Conservation (phyloP, 176 grass and related monocot genomes). For the Tillandsia fasciculata region DNA sequence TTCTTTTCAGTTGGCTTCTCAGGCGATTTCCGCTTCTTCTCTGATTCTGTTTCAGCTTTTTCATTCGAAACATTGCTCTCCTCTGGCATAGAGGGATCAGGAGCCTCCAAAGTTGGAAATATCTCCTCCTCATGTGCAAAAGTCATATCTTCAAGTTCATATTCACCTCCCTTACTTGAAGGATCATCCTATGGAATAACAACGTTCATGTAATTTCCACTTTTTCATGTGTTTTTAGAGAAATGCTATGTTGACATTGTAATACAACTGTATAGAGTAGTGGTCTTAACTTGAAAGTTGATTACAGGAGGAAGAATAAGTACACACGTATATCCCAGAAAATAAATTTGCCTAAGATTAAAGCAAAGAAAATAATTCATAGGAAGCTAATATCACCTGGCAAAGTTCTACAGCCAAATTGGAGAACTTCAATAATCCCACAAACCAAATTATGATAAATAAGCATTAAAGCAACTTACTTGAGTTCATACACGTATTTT, state of each 20-base stretch:
- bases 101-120: constrained; percentile 36
- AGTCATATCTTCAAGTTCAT: constrained; percentile 84
- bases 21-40: constrained; percentile 57
- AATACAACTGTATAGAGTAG: too few relatives aligned
- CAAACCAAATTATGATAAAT: constrained; percentile 4
- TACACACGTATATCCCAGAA: background rate
- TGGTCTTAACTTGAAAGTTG: too few relatives aligned
- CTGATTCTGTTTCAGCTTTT: constrained; percentile 44
- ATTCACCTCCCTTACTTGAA: constrained; percentile 34
- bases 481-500: too few relatives aligned
- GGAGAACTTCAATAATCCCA: too few relatives aligned
- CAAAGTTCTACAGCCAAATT: background rate
- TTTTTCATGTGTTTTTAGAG: too few relatives aligned
- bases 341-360: background rate
- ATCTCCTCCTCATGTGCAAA: constrained; percentile 73
- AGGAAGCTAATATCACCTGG: too few relatives aligned
- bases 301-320: constrained; percentile 6
- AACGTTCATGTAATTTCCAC: background rate
- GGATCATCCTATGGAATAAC: constrained; percentile 50
- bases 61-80: constrained; percentile 18
- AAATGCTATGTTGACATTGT: too few relatives aligned
- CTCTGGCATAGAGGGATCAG: constrained; percentile 30
- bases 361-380: background rate
- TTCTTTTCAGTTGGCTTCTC: constrained; percentile 79
- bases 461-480: background rate